A percentile compares a stretch with the other conserved stretches of the same genome.
Conservation (phyloP, 345 rosid species). For the Sisymbrium altissimum region DNA sequence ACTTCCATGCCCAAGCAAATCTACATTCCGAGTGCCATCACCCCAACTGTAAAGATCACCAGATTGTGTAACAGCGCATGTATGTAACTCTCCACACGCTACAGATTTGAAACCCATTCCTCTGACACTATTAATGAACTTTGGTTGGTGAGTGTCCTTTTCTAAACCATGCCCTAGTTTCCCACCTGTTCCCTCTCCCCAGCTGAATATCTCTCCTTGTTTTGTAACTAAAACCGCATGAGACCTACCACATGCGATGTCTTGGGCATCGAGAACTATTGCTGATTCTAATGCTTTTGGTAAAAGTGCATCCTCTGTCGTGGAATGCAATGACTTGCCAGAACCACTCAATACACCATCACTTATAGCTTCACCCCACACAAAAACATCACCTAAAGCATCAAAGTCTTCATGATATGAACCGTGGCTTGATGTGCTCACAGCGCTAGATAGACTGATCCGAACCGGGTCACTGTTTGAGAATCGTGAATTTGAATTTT, state of each 20-base stretch:
- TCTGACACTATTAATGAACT: slow-evolving; percentile 56
- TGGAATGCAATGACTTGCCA: slow-evolving; percentile 31
- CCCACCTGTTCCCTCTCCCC: slow-evolving; percentile 89
- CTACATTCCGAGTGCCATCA: slow-evolving; percentile 59
- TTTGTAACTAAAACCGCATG: slow-evolving; percentile 83
- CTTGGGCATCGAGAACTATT: slow-evolving; percentile 64
- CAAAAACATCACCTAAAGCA: slow-evolving; percentile 79
- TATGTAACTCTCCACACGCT: slow-evolving; percentile 88
- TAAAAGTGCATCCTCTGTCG: slow-evolving; percentile 52
- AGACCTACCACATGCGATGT: slow-evolving; percentile 75
- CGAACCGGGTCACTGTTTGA: slow-evolving; percentile 60
- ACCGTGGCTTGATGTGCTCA: slow-evolving; percentile 87
- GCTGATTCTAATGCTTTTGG: slow-evolving; percentile 77
- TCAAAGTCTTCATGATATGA: slow-evolving; percentile 76
- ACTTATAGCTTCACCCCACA: slow-evolving; percentile 85
- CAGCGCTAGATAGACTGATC: slow-evolving; percentile 76
- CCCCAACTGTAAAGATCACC: slow-evolving; percentile 97
- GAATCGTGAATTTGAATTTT: slow-evolving; percentile 49
- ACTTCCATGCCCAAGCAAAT: slow-evolving; percentile 82
- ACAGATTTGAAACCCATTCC: slow-evolving; percentile 60
- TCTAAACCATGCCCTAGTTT: slow-evolving; percentile 87
- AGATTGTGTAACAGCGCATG: slow-evolving; percentile 69
- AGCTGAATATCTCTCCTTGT: slow-evolving; percentile 83
- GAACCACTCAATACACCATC: slow-evolving; percentile 61
- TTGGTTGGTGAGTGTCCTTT: slow-evolving; percentile 52